Base-by-base conservation (phyloP, 257 asterid species). In the Nicotiana knightiana region DNA sequence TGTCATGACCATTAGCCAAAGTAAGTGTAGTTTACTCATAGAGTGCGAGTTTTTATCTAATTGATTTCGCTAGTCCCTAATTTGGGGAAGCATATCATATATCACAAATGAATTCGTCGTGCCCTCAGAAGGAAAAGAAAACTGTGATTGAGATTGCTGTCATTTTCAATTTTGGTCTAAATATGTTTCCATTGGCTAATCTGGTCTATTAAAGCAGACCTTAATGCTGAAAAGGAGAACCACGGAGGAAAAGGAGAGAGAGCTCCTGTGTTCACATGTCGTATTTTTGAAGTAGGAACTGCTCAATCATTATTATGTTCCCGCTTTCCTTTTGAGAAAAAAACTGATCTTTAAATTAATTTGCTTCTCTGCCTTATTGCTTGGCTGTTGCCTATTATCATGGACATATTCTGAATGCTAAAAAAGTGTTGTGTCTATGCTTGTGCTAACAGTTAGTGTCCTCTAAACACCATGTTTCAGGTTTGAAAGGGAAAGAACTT, bases 401-500 rank as follows among this genome's bases (percentile, higher is more conserved):
- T 53, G 58, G 58, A 12, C 58, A 53, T 15, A 15, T 53, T 48
- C 62, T 15, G 39, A 73, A 48, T 73, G 79, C 62, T 48, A 26
- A 48, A 24, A 71, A 13, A 6, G 21, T 1, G 8, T 4, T 26
- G 12, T 15, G 79, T 51, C 28, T 75, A 48, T 28, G 28, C 9
- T 48, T 75, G 63, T 75, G 79, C 46, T 75, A 51, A 75, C 43
- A 26, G 79, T 75, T 48, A 1, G 26, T 75, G 43, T 75, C 18
- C 26, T 48, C 39, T 71, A 24, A 48, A 12, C 16, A 6, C 61
- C 61, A 71, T 24, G 43, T 77, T 83, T 66, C 93, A 92, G 98
- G 98, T 92, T 94, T 81, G 98, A 94, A 85, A 83, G 96, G 87
- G 98, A 93, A 82, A 87, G 96, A 87, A 91, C 95, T 43, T 94